Base-by-base conservation (phyloP, 495 filamentous ascomycete species). In the Trichoderma reesei region DNA sequence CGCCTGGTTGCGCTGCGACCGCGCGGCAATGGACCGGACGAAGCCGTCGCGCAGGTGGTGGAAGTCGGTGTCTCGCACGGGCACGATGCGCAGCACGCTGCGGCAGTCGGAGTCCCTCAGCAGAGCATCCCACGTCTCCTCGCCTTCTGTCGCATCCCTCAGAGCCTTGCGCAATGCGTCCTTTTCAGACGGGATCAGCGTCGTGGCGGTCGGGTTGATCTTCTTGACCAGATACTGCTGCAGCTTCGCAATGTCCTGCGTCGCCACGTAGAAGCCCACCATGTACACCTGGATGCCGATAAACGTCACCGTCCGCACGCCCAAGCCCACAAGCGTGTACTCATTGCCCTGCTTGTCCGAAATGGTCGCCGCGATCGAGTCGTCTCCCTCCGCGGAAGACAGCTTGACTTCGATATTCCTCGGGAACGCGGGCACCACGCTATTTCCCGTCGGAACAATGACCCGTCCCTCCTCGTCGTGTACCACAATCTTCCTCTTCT, bases 261-360 rank as follows among this genome's bases (percentile, higher is more conserved):
- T 92, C 26, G 89, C 89, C 34, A 96, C 80, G 75, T 98, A 98
- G 66, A 94, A 77, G 7, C 94, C 94, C 0, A 96, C 89, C 16
- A 96, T 89, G 78, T 98, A 98, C 63, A 98, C 94, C 72, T 96
- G 86, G 34, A 98, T 89, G n/a, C 83, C 76, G 48, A 98, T 72
- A 71, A 97, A 96, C 42, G 87, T 91, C 20, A 98, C 94, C 8
- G 88, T 93, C 62, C 94, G 85, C 61, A 93, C 83, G 9, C 94
- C 94, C 44, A 96, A 78, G 0, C 94, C 94, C 6, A 97, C 79
- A 0, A 97, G 82, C 36, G 90, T 90, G 73, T 96, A 97, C 66
- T 95, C 90, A 36, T 78, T 74, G 11, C 81, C 75, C 44, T 69
- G 67, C 41, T 69, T 73, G 61, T 75, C 65, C 54, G 65, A 67